Evolutionary conservation across 257 asterid species (phyloP).

Genomic region (Asclepias syriaca): DNA sequence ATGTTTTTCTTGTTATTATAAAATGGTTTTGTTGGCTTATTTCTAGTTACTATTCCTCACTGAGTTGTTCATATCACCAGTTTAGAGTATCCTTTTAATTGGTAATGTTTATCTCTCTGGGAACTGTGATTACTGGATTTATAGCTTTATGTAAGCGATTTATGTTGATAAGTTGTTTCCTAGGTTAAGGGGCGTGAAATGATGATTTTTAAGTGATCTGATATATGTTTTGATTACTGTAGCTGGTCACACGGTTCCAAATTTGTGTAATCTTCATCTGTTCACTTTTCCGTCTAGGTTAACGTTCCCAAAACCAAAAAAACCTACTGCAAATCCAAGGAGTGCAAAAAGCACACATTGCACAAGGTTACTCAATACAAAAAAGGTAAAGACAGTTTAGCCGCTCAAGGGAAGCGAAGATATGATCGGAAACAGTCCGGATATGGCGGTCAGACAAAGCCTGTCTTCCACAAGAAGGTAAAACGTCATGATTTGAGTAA

Average conservation of each 20-base stretch:
- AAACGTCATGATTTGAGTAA: neutral
- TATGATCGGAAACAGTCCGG: constrained; percentile 84
- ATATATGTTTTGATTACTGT: neutral
- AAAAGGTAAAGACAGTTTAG: constrained; percentile 66
- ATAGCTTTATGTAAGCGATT: neutral
- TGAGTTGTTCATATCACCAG: neutral
- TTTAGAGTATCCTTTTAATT: neutral
- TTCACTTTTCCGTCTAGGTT: constrained; percentile 30
- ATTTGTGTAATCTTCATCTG: neutral
- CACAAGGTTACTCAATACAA: constrained; percentile 82
- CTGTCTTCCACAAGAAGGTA: constrained; percentile 88
- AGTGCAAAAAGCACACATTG: constrained; percentile 73
- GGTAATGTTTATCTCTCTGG: neutral
- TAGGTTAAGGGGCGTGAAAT: neutral
- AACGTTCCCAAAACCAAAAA: constrained; percentile 80
- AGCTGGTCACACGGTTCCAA: neutral
- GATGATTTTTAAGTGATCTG: neutral
- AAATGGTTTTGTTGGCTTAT: neutral
- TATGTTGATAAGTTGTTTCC: neutral
- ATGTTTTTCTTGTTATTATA: neutral
- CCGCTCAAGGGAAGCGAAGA: constrained; percentile 73
- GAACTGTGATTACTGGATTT: no score
- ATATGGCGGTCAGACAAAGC: constrained; percentile 87
- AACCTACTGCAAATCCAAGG: constrained; percentile 74
- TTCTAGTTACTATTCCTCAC: neutral